A percentile compares a stretch with the other conserved stretches of the same genome.
These are phyloP conservation scores for Chlorella sorokiniana DNA, from an alignment of 139 green algal species.

Conservation along the genomic window DNA sequence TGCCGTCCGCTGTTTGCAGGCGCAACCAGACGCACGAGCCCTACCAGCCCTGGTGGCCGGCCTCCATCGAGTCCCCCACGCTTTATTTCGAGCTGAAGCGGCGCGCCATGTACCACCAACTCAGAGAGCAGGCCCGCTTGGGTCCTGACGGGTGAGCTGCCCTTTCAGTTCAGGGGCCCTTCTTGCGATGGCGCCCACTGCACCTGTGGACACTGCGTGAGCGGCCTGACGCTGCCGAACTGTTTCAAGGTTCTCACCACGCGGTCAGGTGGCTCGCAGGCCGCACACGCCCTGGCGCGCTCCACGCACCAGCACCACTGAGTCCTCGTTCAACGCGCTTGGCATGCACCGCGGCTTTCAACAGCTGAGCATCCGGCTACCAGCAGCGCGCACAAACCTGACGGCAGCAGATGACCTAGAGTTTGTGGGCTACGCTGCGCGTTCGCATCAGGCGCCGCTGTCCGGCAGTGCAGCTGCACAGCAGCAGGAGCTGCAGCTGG, in stretches of 20 bases:
- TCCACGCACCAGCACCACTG: not conserved
- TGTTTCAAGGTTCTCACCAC: too few relatives aligned
- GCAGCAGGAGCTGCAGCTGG: too few relatives aligned
- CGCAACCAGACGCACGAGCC: not conserved
- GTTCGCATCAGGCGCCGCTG: not conserved
- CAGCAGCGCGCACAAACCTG: not conserved
- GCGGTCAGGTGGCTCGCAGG: not conserved
- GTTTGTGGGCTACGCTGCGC: not conserved
- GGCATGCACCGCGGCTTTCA: not conserved
- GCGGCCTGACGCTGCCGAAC: too few relatives aligned
- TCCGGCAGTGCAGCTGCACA: too few relatives aligned
- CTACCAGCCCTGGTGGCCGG: constrained; percentile 15
- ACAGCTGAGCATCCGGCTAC: not conserved
- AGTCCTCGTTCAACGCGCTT: not conserved
- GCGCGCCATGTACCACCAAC: not conserved
- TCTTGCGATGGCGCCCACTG: too few relatives aligned
- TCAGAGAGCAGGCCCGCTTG: not conserved
- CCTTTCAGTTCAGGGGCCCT: too few relatives aligned
- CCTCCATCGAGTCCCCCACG: constrained; percentile 14
- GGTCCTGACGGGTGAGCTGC: not conserved
- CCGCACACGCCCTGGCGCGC: not conserved
- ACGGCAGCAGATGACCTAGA: not conserved
- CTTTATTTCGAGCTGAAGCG: constrained; percentile 17
- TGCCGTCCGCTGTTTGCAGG: not conserved
- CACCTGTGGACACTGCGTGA: too few relatives aligned